phyloP scores from a whole-genome alignment of 805 yeast genomes.

The Candida nitratophila region DNA sequence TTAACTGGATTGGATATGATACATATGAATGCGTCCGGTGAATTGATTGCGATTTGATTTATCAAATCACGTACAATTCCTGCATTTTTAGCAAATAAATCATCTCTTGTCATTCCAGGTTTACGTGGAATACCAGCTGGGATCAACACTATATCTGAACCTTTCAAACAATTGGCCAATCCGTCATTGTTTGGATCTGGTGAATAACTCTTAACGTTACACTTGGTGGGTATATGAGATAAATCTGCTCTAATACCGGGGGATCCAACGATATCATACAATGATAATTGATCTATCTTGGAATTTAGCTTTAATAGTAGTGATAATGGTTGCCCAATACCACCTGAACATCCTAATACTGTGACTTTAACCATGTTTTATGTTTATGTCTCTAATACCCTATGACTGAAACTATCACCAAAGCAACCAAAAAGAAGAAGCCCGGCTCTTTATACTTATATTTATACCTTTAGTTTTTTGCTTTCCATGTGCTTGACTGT shows the following conservation, averaged over 20 bases:
- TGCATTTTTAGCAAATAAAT: conserved; percentile 52
- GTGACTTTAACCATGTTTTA: conserved; percentile 52
- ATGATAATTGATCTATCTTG: conserved; percentile 55
- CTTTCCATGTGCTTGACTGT: too few relatives aligned
- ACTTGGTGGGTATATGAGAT: conserved; percentile 51
- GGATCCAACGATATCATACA: conserved; percentile 78
- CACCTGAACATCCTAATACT: conserved; percentile 87
- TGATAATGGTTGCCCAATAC: conserved; percentile 90
- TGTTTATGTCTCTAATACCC: too few relatives aligned
- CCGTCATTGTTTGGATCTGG: conserved; percentile 18
- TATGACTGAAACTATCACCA: too few relatives aligned
- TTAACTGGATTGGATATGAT: conserved; percentile 56
- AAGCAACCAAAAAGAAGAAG: not conserved
- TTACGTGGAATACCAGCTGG: conserved; percentile 62
- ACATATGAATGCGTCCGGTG: conserved; percentile 48
- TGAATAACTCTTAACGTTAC: conserved; percentile 16
- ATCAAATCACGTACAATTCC: conserved; percentile 45
- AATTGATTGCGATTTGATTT: conserved; percentile 38
- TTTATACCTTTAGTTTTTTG: not conserved
- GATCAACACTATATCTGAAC: conserved; percentile 42
- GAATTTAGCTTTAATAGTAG: conserved; percentile 68
- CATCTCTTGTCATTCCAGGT: conserved; percentile 63
- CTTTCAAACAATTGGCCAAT: conserved; percentile 36
- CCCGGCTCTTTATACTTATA: not conserved
- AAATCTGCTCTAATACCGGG: conserved; percentile 89